Conservation (phyloP, 78 protist species). For the Protostelium mycophagum region DNA sequence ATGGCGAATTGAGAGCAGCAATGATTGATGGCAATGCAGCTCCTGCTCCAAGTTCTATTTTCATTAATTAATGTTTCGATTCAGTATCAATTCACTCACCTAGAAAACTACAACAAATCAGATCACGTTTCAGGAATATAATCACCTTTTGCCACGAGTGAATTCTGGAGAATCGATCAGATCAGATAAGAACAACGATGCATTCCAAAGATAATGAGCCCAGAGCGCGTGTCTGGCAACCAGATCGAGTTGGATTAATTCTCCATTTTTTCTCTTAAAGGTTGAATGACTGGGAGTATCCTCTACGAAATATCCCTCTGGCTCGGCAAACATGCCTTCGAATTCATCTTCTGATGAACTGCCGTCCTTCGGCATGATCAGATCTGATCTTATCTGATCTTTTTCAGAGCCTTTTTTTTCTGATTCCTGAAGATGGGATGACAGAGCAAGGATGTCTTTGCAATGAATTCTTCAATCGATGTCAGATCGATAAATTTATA, state of each 20-base stretch:
- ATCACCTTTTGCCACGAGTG: no score
- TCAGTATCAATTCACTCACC: background rate
- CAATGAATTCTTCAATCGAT: no score
- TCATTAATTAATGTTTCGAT: background rate
- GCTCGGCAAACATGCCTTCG: background rate
- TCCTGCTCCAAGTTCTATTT: background rate
- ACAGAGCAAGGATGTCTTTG: no score
- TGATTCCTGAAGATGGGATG: no score
- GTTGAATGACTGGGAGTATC: background rate
- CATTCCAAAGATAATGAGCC: background rate
- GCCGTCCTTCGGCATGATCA: background rate
- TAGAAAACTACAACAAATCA: background rate
- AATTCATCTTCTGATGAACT: background rate
- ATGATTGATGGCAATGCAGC: background rate
- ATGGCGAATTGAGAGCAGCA: background rate
- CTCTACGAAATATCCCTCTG: background rate
- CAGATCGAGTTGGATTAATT: background rate
- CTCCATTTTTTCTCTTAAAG: background rate
- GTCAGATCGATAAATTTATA: no score
- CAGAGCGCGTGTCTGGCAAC: background rate
- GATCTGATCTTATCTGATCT: no score
- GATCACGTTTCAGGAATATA: background rate
- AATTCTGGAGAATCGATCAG: background rate
- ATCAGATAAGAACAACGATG: background rate
- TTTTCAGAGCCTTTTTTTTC: no score